These are phyloP conservation scores for Hirschioporus abietinus DNA, from an alignment of 768 basidiomycete species.

Conservation along the genomic window DNA sequence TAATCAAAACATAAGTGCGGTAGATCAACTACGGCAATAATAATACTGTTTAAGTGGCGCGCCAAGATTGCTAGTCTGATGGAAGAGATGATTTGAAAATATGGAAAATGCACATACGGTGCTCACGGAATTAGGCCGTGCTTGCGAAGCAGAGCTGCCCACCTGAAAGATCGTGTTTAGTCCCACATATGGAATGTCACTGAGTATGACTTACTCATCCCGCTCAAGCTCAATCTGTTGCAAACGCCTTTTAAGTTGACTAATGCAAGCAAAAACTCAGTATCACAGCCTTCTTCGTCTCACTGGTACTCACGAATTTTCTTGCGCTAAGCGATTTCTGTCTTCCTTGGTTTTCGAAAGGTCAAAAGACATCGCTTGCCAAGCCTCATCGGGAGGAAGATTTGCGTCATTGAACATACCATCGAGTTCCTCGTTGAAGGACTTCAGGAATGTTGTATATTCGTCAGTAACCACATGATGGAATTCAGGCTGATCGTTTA, in stretches of 20 bases:
- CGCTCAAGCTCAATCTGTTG: constrained; percentile 69
- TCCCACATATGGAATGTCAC: constrained; percentile 3
- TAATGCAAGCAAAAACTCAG: not conserved
- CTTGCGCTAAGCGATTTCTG: constrained; percentile 65
- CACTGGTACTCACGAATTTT: constrained; percentile 64
- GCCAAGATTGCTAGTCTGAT: not conserved
- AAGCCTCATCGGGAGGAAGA: constrained; percentile 80
- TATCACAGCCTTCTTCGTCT: not conserved
- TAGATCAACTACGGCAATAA: constrained; percentile 1
- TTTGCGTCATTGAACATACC: constrained; percentile 84
- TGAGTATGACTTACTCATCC: constrained; percentile 58
- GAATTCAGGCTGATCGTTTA: constrained; percentile 6
- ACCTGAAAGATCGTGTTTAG: constrained; percentile 38
- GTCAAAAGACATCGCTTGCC: constrained; percentile 70
- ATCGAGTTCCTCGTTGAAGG: constrained; percentile 92
- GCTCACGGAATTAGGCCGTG: constrained; percentile 40
- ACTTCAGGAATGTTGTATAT: constrained; percentile 35
- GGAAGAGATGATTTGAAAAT: not conserved
- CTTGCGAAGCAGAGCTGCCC: constrained; percentile 53
- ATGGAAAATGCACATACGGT: not conserved
- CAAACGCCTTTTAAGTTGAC: constrained; percentile 64
- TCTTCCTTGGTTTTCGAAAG: constrained; percentile 69
- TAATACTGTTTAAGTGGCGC: not conserved
- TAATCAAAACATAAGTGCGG: not conserved
- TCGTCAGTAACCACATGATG: not conserved